A percentile compares a stretch with the other conserved stretches of the same genome.
phyloP scores from a whole-genome alignment of 1,139 yeast genomes.

The Protomyces gravidus region DNA sequence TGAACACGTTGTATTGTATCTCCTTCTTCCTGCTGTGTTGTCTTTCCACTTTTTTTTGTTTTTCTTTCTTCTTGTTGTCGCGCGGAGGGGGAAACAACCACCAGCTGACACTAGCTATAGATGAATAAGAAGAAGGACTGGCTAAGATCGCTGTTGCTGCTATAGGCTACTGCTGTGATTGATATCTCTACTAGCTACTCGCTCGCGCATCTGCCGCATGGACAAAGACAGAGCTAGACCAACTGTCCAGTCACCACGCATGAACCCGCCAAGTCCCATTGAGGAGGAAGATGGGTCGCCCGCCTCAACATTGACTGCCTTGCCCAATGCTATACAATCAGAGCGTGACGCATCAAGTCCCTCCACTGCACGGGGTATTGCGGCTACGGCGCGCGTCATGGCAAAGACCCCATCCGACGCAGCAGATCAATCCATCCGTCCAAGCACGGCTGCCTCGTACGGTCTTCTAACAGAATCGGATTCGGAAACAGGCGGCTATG shows the following conservation, averaged over 20 bases:
- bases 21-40: neutral
- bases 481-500: slow-evolving; percentile 1
- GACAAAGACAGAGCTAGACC: neutral
- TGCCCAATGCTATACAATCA: neutral
- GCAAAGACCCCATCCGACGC: neutral
- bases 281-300: slow-evolving; percentile 1
- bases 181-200: neutral
- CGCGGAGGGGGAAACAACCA: neutral
- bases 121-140: too few relatives aligned
- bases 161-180: neutral
- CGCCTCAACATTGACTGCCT: neutral
- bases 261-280: slow-evolving; percentile 19
- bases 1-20: neutral
- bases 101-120: too few relatives aligned
- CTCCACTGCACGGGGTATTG: neutral
- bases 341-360: neutral
- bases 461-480: slow-evolving; percentile 1
- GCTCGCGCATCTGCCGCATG: neutral
- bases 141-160: too few relatives aligned
- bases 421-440: neutral
- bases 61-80: neutral
- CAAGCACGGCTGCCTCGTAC: neutral
- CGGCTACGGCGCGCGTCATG: neutral
- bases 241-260: slow-evolving; percentile 11
- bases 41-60: too few relatives aligned